Conservation (phyloP, 2,329 filamentous ascomycete genomes). For the Pestalotiopsis sp. region DNA sequence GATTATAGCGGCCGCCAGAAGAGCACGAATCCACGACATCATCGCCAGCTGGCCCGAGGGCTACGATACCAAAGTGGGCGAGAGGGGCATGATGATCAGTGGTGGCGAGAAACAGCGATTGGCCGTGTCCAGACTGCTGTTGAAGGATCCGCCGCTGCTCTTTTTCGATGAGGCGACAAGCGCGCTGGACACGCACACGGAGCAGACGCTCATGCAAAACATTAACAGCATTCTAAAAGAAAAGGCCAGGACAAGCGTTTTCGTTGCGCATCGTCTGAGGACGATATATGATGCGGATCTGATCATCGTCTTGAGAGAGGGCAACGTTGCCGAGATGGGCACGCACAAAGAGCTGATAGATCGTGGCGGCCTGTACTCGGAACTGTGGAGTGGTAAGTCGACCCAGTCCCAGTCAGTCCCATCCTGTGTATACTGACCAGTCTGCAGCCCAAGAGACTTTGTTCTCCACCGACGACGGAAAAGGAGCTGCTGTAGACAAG, state of each 20-base stretch:
- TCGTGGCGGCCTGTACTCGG: slow-evolving; percentile 75
- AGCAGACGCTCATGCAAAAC: slow-evolving; percentile 85
- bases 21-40: slow-evolving; percentile 83
- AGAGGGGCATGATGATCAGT: slow-evolving; percentile 95
- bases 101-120: slow-evolving; percentile 92
- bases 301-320: slow-evolving; percentile 87
- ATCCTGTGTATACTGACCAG: neutral
- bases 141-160: slow-evolving; percentile 86
- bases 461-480: slow-evolving; percentile 21
- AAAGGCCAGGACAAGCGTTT: slow-evolving; percentile 87
- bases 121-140: slow-evolving; percentile 77
- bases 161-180: slow-evolving; percentile 97
- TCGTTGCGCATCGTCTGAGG: slow-evolving; percentile 87
- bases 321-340: slow-evolving; percentile 83
- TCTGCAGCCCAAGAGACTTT: slow-evolving; percentile 61
- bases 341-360: slow-evolving; percentile 85
- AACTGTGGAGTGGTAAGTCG: slow-evolving; percentile 82
- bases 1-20: slow-evolving; percentile 74
- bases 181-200: slow-evolving; percentile 89
- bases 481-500: slow-evolving; percentile 10
- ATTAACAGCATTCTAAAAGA: slow-evolving; percentile 92
- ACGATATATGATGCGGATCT: slow-evolving; percentile 93
- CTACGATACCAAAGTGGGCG: slow-evolving; percentile 88
- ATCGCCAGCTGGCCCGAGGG: slow-evolving; percentile 81
- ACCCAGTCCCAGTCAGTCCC: neutral